These are phyloP conservation scores for Bertia moriformis DNA, from an alignment of 2,329 filamentous ascomycete species.

Conservation along the genomic window DNA sequence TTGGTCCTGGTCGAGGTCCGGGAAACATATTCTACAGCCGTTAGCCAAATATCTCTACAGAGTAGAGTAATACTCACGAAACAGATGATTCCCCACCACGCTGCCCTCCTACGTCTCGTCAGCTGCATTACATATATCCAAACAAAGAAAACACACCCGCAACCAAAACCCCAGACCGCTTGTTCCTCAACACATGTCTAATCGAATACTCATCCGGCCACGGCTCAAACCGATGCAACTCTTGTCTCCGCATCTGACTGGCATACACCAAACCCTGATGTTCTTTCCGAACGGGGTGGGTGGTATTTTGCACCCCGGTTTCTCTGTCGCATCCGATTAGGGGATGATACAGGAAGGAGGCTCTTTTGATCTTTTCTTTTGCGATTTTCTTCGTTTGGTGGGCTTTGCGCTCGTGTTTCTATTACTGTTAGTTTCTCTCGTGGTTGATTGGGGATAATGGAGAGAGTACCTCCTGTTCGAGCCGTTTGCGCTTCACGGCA, in stretches of 20 bases:
- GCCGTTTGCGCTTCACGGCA: not conserved
- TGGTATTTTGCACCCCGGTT: slow-evolving; percentile 8
- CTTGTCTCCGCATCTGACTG: slow-evolving; percentile 13
- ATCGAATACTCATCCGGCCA: slow-evolving; percentile 10
- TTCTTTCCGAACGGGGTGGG: slow-evolving; percentile 2
- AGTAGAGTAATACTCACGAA: slow-evolving; percentile 11
- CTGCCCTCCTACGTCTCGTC: slow-evolving; percentile 13
- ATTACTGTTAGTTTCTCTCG: not conserved
- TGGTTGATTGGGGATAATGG: slow-evolving; percentile 4
- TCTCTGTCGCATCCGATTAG: slow-evolving; percentile 14
- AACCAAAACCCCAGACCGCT: slow-evolving; percentile 16
- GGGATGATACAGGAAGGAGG: slow-evolving; percentile 12
- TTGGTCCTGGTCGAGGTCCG: slow-evolving; percentile 12
- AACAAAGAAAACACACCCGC: slow-evolving; percentile 12
- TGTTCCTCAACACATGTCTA: slow-evolving; percentile 15
- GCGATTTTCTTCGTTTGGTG: not conserved
- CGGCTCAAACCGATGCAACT: slow-evolving; percentile 14
- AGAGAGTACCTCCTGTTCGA: not conserved
- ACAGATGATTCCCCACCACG: slow-evolving; percentile 13
- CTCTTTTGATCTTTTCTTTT: slow-evolving; percentile 14
- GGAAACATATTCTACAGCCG: slow-evolving; percentile 13
- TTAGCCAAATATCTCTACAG: slow-evolving; percentile 2
- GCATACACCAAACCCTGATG: slow-evolving; percentile 13
- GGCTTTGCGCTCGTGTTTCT: not conserved
- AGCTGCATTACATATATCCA: slow-evolving; percentile 7